These are phyloP conservation scores for Clarireedia homoeocarpa DNA, from an alignment of 2,329 filamentous ascomycete genomes.

Conservation along the genomic window DNA sequence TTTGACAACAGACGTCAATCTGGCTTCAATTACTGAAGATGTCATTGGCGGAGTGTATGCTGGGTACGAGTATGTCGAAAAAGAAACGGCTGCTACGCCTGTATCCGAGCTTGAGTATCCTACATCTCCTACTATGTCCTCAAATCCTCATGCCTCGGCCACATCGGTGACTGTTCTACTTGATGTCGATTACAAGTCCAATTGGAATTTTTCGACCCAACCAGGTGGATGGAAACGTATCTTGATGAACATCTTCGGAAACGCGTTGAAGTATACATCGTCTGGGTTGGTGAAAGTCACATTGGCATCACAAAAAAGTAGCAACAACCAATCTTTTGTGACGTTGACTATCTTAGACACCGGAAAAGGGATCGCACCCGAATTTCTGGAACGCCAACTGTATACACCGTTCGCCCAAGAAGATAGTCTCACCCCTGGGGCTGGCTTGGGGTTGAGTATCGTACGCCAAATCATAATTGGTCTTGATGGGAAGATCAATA, in stretches of 20 bases:
- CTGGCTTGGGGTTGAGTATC: conserved; percentile 56
- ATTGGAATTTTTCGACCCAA: conserved; percentile 25
- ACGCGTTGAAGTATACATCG: conserved; percentile 53
- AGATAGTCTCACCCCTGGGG: conserved; percentile 46
- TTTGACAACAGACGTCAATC: conserved; percentile 25
- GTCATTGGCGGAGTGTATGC: conserved; percentile 31
- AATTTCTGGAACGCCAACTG: conserved; percentile 50
- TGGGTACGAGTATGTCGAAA: conserved; percentile 25
- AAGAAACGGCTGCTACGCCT: background rate
- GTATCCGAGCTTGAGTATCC: background rate
- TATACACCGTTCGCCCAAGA: conserved; percentile 52
- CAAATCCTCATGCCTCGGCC: background rate
- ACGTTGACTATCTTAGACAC: conserved; percentile 48
- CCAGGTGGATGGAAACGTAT: conserved; percentile 30
- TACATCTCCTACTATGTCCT: background rate
- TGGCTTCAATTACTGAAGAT: conserved; percentile 30
- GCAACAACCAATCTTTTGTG: conserved; percentile 22
- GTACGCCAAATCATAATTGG: conserved; percentile 54
- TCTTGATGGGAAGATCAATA: conserved; percentile 49
- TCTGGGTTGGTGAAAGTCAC: conserved; percentile 41
- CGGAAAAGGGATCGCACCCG: conserved; percentile 54
- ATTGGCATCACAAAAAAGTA: conserved; percentile 24
- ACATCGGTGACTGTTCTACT: conserved; percentile 38
- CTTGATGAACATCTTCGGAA: conserved; percentile 55
- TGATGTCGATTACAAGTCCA: conserved; percentile 29